Base-by-base conservation (phyloP, 129 eudicot species). In the Tagetes patula region DNA sequence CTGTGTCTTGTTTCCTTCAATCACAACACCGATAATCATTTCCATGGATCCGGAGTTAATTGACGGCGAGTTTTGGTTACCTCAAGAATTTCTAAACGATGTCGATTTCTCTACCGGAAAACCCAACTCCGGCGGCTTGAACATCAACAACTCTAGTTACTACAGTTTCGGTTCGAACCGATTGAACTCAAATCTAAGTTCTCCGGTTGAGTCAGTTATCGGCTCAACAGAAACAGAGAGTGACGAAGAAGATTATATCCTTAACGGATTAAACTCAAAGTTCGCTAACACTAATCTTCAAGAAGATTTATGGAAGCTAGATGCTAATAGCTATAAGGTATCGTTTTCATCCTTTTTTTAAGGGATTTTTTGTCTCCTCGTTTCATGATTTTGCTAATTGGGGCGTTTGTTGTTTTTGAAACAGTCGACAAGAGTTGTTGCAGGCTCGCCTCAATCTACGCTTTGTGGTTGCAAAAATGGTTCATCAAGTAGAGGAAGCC, bases 21-120 rank as follows among this genome's bases (percentile, higher is more conserved):
- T 1, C 12, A 20, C 2, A 49, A 49, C 14, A 13, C 20, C 14
- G 32, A 11, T 0, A 14, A 27, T 54, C 68, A 10, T 36, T 65
- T n/a, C 43, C 32, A 91, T 92, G 96, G 84, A 89, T 40, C 89
- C 83, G 32, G 86, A 85, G 40, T 41, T 84, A 37, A 85, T 79
- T 45, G 91, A 82, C 67, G 89, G 89, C 0, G 95, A 93, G 95
- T 93, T 87, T 61, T 93, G 98, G 98, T 78, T 93, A 0, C 98
- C 96, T 0, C 84, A 89, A 6, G 85, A 93, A 87, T 89, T 93
- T 40, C 87, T 93, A 1, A 84, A 81, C 31, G 98, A 92, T 66
- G 96, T 87, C 54, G 96, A 91, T 60, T 81, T 83, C 69, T 37
- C 52, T 2, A 37, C 53, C 6, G 11, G 36, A 10, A 52, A 61